These are phyloP conservation scores for Xylaria telfairii DNA, from an alignment of 495 filamentous ascomycete genomes.

Conservation along the genomic window DNA sequence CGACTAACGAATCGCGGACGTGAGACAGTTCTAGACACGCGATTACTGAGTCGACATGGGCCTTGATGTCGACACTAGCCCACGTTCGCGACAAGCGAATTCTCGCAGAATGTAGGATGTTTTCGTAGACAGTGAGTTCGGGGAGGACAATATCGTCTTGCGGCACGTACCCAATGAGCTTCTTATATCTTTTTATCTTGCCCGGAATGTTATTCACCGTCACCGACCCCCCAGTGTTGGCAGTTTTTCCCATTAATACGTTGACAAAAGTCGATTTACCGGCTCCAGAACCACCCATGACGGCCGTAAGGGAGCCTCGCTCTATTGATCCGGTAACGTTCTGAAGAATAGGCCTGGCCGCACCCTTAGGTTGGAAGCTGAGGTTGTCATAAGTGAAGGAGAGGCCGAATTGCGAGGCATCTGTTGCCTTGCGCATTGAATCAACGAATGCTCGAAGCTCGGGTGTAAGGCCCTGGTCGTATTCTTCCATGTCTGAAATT, in stretches of 20 bases:
- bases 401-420: constrained; percentile 55
- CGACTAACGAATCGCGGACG: constrained; percentile 50
- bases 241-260: constrained; percentile 58
- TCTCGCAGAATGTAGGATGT: constrained; percentile 60
- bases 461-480: constrained; percentile 39
- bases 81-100: constrained; percentile 52
- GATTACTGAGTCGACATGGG: constrained; percentile 53
- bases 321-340: constrained; percentile 58
- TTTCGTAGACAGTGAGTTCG: constrained; percentile 59
- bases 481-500: constrained; percentile 30
- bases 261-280: constrained; percentile 61
- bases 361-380: constrained; percentile 50
- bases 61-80: constrained; percentile 44
- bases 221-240: constrained; percentile 49
- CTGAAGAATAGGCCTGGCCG: constrained; percentile 51
- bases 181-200: constrained; percentile 55
- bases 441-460: constrained; percentile 55
- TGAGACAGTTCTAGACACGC: constrained; percentile 52
- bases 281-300: constrained; percentile 59
- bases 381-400: constrained; percentile 57
- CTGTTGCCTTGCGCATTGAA: constrained; percentile 56
- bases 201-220: constrained; percentile 57
- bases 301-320: constrained; percentile 54
- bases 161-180: constrained; percentile 62
- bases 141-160: constrained; percentile 59